Conservation (phyloP, 257 asterid species). For the Primulina eburnea region DNA sequence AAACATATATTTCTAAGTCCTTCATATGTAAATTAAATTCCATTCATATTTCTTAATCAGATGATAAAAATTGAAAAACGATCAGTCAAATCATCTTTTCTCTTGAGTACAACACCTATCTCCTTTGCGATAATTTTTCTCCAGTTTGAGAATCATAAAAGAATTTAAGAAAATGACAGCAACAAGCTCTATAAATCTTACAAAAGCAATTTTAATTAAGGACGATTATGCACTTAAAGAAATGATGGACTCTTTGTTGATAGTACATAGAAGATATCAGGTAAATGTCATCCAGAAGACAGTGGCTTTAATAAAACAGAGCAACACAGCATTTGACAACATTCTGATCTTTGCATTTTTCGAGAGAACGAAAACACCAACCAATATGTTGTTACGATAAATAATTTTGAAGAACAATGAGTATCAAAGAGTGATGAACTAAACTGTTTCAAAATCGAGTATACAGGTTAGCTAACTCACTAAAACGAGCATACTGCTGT, state of each 20-base stretch:
- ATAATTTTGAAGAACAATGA: conserved; percentile 8
- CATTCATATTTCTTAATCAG: neutral
- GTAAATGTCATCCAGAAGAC: conserved; percentile 12
- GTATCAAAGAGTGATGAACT: neutral
- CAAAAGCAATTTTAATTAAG: neutral
- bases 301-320: neutral
- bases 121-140: neutral
- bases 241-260: neutral
- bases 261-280: neutral
- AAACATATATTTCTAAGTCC: neutral
- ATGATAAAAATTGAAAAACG: neutral
- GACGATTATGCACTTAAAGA: neutral
- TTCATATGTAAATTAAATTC: neutral
- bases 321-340: neutral
- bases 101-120: conserved; percentile 4
- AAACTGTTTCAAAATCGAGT: conserved; percentile 9
- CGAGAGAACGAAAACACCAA: too few species aligned
- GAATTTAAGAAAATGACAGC: neutral
- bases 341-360: too few species aligned
- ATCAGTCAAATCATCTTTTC: conserved; percentile 9
- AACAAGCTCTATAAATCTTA: neutral
- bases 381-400: neutral
- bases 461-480: conserved; percentile 48
- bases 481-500: conserved; percentile 94
- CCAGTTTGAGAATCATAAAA: neutral